Percentiles rank a stretch among this genome's conserved stretches.
Conservation (phyloP, 352 stramenopile genomes). For the Phytophthora nicotianae region DNA sequence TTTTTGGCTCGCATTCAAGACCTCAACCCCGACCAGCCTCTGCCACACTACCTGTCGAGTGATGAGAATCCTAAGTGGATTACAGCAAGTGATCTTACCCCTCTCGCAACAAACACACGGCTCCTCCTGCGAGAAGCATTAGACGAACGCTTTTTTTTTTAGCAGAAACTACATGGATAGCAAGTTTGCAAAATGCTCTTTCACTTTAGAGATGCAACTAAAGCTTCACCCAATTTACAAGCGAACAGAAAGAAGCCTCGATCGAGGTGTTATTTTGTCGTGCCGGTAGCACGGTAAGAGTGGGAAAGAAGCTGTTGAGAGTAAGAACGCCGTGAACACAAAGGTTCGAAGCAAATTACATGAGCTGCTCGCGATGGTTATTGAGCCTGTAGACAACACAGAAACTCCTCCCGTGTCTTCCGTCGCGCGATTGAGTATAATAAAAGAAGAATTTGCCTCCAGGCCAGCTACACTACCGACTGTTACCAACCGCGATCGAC, state of each 20-base stretch:
- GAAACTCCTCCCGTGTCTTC: neutral
- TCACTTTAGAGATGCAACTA: conserved; percentile 18
- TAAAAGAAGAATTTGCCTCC: conserved; percentile 8
- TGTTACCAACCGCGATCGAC: neutral
- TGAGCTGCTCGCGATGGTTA: neutral
- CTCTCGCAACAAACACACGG: conserved; percentile 13
- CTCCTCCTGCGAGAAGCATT: conserved; percentile 3
- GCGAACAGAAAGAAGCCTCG: conserved; percentile 3
- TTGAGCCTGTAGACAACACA: conserved; percentile 2
- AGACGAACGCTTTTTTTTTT: conserved; percentile 23
- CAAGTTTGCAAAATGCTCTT: conserved; percentile 5
- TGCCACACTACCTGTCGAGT: conserved; percentile 22
- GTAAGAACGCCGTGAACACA: conserved; percentile 5
- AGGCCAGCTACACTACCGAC: neutral
- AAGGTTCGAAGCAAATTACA: conserved; percentile 21
- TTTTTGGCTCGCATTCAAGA: conserved; percentile 2
- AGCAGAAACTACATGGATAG: conserved; percentile 4
- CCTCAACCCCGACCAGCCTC: conserved; percentile 2
- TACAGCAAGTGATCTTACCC: conserved; percentile 8
- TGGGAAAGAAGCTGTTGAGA: conserved; percentile 2
- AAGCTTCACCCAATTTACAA: conserved; percentile 22
- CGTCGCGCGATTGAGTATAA: neutral
- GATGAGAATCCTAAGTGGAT: conserved; percentile 22
- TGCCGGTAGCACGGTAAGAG: conserved; percentile 9
- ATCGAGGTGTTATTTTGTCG: conserved; percentile 11